phyloP scores from a whole-genome alignment of 176 grass and related monocot species.

The Bonia amplexicaulis region DNA sequence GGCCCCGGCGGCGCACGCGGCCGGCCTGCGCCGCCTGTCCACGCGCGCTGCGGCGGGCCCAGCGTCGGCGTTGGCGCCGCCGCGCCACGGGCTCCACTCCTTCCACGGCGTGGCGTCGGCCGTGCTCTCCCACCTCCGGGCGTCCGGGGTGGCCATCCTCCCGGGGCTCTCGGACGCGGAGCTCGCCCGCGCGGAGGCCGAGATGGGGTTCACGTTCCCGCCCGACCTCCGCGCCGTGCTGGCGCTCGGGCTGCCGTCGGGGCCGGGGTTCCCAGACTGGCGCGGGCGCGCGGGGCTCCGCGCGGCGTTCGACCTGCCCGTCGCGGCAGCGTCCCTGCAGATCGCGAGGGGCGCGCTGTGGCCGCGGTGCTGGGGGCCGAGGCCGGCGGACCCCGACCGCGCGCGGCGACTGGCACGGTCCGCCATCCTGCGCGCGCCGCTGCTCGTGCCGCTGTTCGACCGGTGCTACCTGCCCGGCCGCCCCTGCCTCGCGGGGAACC shows the following conservation, averaged over 20 bases:
- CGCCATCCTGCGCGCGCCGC: conserved; percentile 62
- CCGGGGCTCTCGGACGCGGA: conserved; percentile 65
- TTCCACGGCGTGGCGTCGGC: conserved; percentile 48
- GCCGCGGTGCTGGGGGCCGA: conserved; percentile 64
- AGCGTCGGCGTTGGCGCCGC: conserved; percentile 42
- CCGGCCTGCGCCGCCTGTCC: conserved; percentile 73
- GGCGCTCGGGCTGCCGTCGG: conserved; percentile 53
- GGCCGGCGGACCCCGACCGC: conserved; percentile 61
- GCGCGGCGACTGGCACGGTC: conserved; percentile 56
- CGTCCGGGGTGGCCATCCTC: conserved; percentile 40
- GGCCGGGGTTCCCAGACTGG: conserved; percentile 80
- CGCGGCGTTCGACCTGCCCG: conserved; percentile 56
- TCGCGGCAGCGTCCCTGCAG: conserved; percentile 55
- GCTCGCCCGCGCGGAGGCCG: conserved; percentile 66
- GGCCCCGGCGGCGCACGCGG: conserved; percentile 49
- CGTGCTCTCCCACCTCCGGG: conserved; percentile 58
- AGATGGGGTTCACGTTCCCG: conserved; percentile 76
- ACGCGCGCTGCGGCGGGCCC: conserved; percentile 59
- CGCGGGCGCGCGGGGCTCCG: conserved; percentile 28
- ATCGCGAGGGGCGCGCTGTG: conserved; percentile 59
- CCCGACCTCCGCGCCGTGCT: conserved; percentile 92
- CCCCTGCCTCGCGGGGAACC: conserved; percentile 80
- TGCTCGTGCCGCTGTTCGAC: conserved; percentile 77
- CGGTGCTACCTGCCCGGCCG: conserved; percentile 84
- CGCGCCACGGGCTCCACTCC: conserved; percentile 62